Evolutionary conservation across 2,329 filamentous ascomycete species (phyloP), one percentile per base, ranked within the genome.

Genomic region (Penicillium sp.): DNA sequence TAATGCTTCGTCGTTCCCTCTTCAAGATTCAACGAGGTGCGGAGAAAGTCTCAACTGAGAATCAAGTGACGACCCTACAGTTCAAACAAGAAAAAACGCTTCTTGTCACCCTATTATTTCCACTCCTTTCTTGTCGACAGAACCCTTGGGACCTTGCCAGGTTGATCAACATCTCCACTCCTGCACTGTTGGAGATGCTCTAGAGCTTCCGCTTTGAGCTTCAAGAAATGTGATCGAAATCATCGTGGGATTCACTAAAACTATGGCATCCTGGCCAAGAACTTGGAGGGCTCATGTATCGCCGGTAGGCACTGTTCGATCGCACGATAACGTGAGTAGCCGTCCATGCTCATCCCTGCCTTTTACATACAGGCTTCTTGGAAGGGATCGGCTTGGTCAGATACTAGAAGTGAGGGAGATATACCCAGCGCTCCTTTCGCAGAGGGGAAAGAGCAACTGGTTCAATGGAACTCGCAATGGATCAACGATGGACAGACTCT

Each of bases 251-350:
- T 13, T 52, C 28, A 16, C 19, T 37, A 28, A 38, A 37, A 37
- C 35, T 13, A 63, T 58, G 55, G 46, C 58, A 55, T 49, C 60
- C 48, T 64, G 64, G 59, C 61, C 48, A 35, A 59, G 59, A 13
- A n/a, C 7, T 14, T 16, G 28, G 35, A 6, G n/a, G 19, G 16
- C 45, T n/a, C 6, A 14, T 55, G 25, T 48, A 28, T 54, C 45
- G n/a, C 37, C 37, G 57, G 63, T 62, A 19, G 57, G 42, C 40
- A 46, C 0, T 16, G 22, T 14, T 28, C 22, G 43, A 46, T 46
- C 37, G 6, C 8, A 13, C 13, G 16, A 54, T 45, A 43, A 37
- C 22, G 42, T 40, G 30, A 25, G 25, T 22, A 16, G 13, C 11
- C 11, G 25, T 52, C 25, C n/a, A 45, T 43, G 19, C 40, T 43